phyloP scores from a whole-genome alignment of 2,329 filamentous ascomycete genomes.

The Albifimbria verrucaria region DNA sequence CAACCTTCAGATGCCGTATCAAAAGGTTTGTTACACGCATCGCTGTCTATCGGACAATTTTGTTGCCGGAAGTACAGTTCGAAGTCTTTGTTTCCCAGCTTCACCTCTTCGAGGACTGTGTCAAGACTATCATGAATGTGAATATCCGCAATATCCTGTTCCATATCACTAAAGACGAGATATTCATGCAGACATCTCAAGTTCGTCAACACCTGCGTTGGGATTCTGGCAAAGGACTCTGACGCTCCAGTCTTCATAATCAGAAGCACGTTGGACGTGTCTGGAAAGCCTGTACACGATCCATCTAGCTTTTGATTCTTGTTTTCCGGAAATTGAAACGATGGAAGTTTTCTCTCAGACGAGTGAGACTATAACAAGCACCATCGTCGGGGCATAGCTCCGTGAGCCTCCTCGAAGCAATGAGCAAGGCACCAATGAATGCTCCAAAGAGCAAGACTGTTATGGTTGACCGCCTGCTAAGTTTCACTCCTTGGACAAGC shows the following conservation, averaged over 20 bases:
- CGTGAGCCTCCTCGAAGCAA: constrained; percentile 27
- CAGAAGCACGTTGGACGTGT: constrained; percentile 44
- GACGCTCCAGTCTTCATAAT: constrained; percentile 58
- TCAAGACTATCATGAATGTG: constrained; percentile 45
- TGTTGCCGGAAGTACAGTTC: constrained; percentile 44
- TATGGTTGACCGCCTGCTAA: constrained; percentile 24
- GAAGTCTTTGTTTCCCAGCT: constrained; percentile 46
- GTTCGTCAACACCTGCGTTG: constrained; percentile 51
- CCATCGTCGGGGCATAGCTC: constrained; percentile 25
- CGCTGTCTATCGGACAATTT: constrained; percentile 41
- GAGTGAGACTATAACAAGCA: constrained; percentile 16
- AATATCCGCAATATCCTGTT: constrained; percentile 42
- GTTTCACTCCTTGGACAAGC: constrained; percentile 18
- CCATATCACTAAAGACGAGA: constrained; percentile 57
- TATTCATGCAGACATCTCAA: constrained; percentile 48
- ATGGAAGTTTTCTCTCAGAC: constrained; percentile 6
- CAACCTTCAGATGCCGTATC: constrained; percentile 35
- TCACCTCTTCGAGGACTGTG: constrained; percentile 38
- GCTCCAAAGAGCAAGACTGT: constrained; percentile 21
- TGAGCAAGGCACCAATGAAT: constrained; percentile 26
- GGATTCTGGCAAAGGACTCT: constrained; percentile 48
- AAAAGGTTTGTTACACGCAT: constrained; percentile 36
- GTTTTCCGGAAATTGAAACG: background rate
- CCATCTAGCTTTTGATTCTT: constrained; percentile 5
- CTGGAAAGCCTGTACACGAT: constrained; percentile 36